These are phyloP conservation scores for Colletotrichum scovillei DNA, from an alignment of 2,329 filamentous ascomycete species.

Conservation along the genomic window DNA sequence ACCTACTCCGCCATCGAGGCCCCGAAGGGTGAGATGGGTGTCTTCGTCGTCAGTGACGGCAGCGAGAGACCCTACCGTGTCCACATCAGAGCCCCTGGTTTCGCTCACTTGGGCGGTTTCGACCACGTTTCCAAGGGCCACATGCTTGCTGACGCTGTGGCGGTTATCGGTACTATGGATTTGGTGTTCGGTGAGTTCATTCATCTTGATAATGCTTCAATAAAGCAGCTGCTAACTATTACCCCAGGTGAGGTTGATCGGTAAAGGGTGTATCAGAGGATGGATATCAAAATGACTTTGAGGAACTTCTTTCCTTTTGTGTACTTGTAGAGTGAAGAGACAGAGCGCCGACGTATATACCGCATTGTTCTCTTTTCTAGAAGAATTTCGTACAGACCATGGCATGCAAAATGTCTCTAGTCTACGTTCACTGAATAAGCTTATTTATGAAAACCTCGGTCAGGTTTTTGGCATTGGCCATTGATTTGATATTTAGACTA, in stretches of 20 bases:
- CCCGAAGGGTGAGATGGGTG: slow-evolving; percentile 99
- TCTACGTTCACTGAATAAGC: neutral
- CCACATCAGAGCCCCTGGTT: slow-evolving; percentile 96
- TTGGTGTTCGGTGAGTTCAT: slow-evolving; percentile 81
- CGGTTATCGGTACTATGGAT: slow-evolving; percentile 93
- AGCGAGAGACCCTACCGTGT: slow-evolving; percentile 97
- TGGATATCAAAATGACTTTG: slow-evolving; percentile 29
- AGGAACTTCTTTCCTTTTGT: slow-evolving; percentile 37
- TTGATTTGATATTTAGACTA: neutral
- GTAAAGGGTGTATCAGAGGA: slow-evolving; percentile 49
- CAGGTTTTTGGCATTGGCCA: neutral
- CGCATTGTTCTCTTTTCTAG: slow-evolving; percentile 36
- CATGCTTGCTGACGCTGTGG: slow-evolving; percentile 94
- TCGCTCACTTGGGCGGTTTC: slow-evolving; percentile 93
- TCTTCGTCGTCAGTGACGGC: slow-evolving; percentile 95
- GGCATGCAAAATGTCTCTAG: neutral
- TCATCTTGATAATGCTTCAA: neutral
- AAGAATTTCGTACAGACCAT: slow-evolving; percentile 12
- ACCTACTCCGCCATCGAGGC: slow-evolving; percentile 98
- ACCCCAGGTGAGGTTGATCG: slow-evolving; percentile 70
- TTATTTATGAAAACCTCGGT: neutral
- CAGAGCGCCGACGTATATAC: slow-evolving; percentile 40
- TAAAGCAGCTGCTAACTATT: slow-evolving; percentile 44
- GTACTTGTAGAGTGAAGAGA: slow-evolving; percentile 42
- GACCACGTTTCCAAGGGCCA: slow-evolving; percentile 94